phyloP scores from a whole-genome alignment of 768 basidiomycete species.

The Leccinellum luteum region DNA sequence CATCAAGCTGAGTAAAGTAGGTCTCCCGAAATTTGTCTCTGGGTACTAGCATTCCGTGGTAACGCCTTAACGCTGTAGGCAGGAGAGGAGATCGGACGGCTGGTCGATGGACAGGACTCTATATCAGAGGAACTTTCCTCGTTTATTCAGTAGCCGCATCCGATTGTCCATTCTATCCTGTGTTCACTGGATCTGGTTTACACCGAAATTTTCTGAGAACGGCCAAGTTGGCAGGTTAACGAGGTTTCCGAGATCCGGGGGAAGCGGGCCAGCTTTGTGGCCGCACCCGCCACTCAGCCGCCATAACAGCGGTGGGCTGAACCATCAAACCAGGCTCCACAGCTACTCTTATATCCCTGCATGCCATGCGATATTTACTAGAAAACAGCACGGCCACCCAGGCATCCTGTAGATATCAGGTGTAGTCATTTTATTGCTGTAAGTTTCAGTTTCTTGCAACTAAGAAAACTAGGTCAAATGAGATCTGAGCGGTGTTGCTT shows the following conservation, averaged over 20 bases:
- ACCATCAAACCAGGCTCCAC: background rate
- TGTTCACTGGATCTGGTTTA: background rate
- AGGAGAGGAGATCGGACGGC: conserved; percentile 27
- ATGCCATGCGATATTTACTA: background rate
- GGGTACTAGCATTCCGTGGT: background rate
- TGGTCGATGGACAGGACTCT: conserved; percentile 28
- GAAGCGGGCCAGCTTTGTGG: background rate
- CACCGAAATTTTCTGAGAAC: background rate
- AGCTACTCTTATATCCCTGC: background rate
- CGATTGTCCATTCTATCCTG: background rate
- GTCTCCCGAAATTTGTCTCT: conserved; percentile 21
- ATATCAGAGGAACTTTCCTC: conserved; percentile 20
- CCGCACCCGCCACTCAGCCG: background rate
- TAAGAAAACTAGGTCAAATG: background rate
- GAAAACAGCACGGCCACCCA: background rate
- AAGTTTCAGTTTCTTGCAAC: background rate
- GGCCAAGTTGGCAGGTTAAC: background rate
- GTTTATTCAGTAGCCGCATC: conserved; percentile 20
- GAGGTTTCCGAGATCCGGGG: background rate
- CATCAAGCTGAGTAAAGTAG: conserved; percentile 55
- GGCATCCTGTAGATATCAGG: background rate
- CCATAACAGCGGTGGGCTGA: background rate
- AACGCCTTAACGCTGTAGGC: conserved; percentile 10
- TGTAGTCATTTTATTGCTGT: background rate
- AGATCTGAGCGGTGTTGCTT: background rate